A percentile compares a stretch with the other conserved stretches of the same genome.
Evolutionary conservation across 2,329 filamentous ascomycete genomes (phyloP).

Genomic region (Fusarium tupiense): DNA sequence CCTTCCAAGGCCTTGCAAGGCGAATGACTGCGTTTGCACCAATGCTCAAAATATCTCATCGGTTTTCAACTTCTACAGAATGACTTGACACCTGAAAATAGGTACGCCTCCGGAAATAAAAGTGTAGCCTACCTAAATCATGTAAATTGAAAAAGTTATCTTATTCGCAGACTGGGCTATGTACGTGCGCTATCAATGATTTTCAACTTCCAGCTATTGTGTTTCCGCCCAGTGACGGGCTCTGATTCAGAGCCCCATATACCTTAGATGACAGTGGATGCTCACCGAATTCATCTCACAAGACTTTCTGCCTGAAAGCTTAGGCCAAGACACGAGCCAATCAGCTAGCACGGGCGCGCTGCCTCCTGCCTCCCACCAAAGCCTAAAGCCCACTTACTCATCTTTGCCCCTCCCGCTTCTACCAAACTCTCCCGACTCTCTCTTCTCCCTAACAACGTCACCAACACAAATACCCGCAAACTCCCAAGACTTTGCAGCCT

Average conservation of each 20-base stretch:
- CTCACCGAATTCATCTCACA: conserved; percentile 17
- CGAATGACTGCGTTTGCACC: background rate
- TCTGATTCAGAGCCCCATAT: conserved; percentile 10
- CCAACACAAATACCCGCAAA: conserved; percentile 39
- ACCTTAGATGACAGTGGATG: conserved; percentile 30
- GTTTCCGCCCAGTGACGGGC: background rate
- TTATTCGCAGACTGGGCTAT: background rate
- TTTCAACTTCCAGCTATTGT: background rate
- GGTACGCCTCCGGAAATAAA: background rate
- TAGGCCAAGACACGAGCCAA: conserved; percentile 8
- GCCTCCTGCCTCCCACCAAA: conserved; percentile 6
- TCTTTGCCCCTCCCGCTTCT: conserved; percentile 39
- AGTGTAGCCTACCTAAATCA: background rate
- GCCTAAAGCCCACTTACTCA: conserved; percentile 32
- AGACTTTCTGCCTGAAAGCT: conserved; percentile 5
- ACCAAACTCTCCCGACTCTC: conserved; percentile 14
- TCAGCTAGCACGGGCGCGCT: conserved; percentile 1
- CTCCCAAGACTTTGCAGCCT: conserved; percentile 26
- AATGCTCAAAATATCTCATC: background rate
- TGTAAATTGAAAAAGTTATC: background rate
- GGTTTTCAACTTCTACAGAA: background rate
- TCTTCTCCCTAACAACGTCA: conserved; percentile 37
- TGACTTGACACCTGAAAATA: background rate
- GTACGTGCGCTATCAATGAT: background rate
- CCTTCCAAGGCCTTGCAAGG: background rate